Evolutionary conservation across 129 eudicot genomes (phyloP), one percentile per base, ranked within the genome.

Genomic region (Heracleum sosnowskyi): DNA sequence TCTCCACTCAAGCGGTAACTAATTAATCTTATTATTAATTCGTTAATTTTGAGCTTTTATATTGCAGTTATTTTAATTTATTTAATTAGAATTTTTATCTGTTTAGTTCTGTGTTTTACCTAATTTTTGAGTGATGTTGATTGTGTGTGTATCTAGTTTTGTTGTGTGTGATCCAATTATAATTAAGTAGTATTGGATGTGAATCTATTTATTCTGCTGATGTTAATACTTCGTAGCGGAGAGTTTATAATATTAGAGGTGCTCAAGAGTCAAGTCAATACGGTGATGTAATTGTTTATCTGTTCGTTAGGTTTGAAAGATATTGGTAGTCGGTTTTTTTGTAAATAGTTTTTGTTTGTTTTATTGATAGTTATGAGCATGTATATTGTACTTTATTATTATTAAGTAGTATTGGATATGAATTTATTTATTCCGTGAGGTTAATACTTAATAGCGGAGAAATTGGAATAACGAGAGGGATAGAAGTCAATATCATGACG

Each of bases 1-100:
- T 74, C 60, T 42, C 57, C 39, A 42, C 77, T 15, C 26, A 74
- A 74, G 49, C 77, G 36, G 77, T 74, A 74, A 4, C n/a, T 15
- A 24, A 44, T 44, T 29, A 4, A 12, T 41, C 20, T 20, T 41
- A 49, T 36, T 1, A 8, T 18, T 33, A 13, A 33, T 15, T 26
- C 12, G 1, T 68, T 6, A 35, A 72, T 22, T 39, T 37, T 37
- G 2, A 40, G 37, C 36, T 44, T 29, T 12, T 22, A 12, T 41
- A 4, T n/a, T 57, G 3, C 44, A 18, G 9, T 37, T 35, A 1
- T 34, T 18, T 20, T 2, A 2, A 11, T 4, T 70, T 1, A 33
- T 24, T 60, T 44, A 11, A 34, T 34, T 29, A 0, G 1, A 4
- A 20, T 1, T 13, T 20, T 15, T 37, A 22, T 70, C 12, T 24